Percentiles rank a stretch among this genome's conserved stretches.
These are phyloP conservation scores for Trametes cingulata DNA, from an alignment of 768 basidiomycete species.

Conservation along the genomic window DNA sequence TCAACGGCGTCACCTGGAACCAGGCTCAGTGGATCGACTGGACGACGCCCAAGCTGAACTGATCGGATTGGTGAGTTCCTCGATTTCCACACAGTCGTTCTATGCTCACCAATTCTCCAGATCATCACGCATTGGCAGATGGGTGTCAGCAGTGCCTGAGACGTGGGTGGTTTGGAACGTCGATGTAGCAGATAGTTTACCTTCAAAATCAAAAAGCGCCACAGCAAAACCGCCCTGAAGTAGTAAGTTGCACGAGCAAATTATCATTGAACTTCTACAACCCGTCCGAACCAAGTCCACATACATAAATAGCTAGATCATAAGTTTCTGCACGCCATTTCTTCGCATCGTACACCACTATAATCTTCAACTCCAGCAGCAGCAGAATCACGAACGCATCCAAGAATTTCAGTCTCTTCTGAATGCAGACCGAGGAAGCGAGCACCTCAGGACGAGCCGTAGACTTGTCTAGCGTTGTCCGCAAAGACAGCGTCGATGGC, in stretches of 20 bases:
- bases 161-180: not conserved
- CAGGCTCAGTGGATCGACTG: slow-evolving; percentile 50
- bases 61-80: not conserved
- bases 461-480: slow-evolving; percentile 48
- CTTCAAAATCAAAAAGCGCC: too few species aligned
- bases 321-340: not conserved
- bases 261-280: not conserved
- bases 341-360: not conserved
- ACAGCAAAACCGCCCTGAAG: too few species aligned
- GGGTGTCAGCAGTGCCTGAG: too few species aligned
- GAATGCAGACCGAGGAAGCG: not conserved
- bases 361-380: not conserved
- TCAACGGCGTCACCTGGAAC: slow-evolving; percentile 41
- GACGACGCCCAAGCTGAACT: slow-evolving; percentile 46
- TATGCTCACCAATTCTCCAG: not conserved
- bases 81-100: too few species aligned
- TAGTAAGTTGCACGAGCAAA: not conserved
- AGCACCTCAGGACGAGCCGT: slow-evolving; percentile 27
- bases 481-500: slow-evolving; percentile 74
- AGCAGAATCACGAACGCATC: not conserved
- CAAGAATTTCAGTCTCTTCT: not conserved
- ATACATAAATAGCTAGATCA: not conserved
- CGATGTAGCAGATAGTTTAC: too few species aligned
- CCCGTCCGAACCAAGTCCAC: not conserved
- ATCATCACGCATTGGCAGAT: too few species aligned